Evolutionary conservation across 371 early-diverging fungal species (phyloP), one percentile per base, ranked within the genome.

Genomic region (Mucor plumbeus): DNA sequence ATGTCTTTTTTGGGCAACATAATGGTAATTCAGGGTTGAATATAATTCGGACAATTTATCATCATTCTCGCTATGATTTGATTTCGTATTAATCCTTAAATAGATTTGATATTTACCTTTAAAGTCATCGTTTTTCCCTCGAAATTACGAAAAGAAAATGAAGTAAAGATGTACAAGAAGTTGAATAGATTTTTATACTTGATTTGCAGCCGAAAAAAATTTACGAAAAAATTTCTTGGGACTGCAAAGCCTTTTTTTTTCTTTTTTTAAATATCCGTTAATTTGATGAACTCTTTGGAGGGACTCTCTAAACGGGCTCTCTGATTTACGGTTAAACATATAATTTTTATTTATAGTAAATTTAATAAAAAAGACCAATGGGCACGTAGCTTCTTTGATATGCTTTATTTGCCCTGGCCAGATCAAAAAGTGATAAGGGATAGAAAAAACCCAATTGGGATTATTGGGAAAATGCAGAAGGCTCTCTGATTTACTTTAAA

Each of bases 1-100:
- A 62, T 72, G 69, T 72, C 72, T 72, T 72, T 59, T 63, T 59
- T 56, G 62, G 72, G 72, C 72, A 72, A 72, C 72, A 72, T 65
- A 72, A 72, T 72, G 55, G 72, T 72, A 72, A 72, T 72, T 72
- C 72, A 72, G 72, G 72, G 33, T 50, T 58, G 44, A 67, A 59
- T 63, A 54, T 59, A 33, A 63, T 67, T 53, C 47, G 73, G 68
- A 65, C 73, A 68, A 65, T 65, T 70, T 61, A 68, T 68, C 69
- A 62, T 72, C 69, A 68, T 63, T 47, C 69, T 60, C 65, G 53
- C 53, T 31, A 53, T 53, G 53, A 53, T 13, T 26, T 19, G 2
- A 1, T 48, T 26, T 21, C 21, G 38, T 9, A 38, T 44, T 8
- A 10, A 3, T 13, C 48, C 5, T 26, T 53, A 5, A 4, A 26